phyloP scores from a whole-genome alignment of 345 rosid genomes.

The Boechera divaricarpa region DNA sequence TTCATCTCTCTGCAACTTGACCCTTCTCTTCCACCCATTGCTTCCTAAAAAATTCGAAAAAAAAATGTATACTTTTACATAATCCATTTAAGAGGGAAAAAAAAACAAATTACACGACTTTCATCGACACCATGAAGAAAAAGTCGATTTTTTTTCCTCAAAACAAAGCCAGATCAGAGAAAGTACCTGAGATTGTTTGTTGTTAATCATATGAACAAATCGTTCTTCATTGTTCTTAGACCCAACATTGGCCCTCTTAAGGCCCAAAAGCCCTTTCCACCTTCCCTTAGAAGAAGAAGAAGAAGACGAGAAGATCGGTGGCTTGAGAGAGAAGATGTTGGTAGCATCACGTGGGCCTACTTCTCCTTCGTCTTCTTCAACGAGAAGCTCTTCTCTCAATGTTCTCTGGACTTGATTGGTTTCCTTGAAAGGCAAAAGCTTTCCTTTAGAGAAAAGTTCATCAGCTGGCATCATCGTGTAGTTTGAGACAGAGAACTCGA shows the following conservation, averaged over 20 bases:
- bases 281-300: constrained; percentile 49
- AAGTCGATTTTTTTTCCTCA: neutral
- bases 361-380: constrained; percentile 52
- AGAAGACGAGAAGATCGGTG: constrained; percentile 52
- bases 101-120: neutral
- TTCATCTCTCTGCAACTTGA: constrained; percentile 67
- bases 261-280: constrained; percentile 89
- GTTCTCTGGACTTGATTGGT: constrained; percentile 71
- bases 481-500: constrained; percentile 84
- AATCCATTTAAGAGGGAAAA: neutral
- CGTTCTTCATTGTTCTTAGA: constrained; percentile 69
- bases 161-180: constrained; percentile 12
- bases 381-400: constrained; percentile 87
- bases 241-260: constrained; percentile 69
- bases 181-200: constrained; percentile 51
- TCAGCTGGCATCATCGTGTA: constrained; percentile 95
- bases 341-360: constrained; percentile 48
- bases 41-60: constrained; percentile 28
- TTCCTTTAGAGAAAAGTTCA: constrained; percentile 92
- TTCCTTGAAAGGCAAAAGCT: constrained; percentile 80
- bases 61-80: neutral
- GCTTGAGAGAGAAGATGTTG: constrained; percentile 52
- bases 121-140: neutral
- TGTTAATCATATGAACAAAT: constrained; percentile 45
- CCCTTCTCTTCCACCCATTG: constrained; percentile 55